Conservation (phyloP, 768 basidiomycete species). For the Cystofilobasidium macerans region DNA sequence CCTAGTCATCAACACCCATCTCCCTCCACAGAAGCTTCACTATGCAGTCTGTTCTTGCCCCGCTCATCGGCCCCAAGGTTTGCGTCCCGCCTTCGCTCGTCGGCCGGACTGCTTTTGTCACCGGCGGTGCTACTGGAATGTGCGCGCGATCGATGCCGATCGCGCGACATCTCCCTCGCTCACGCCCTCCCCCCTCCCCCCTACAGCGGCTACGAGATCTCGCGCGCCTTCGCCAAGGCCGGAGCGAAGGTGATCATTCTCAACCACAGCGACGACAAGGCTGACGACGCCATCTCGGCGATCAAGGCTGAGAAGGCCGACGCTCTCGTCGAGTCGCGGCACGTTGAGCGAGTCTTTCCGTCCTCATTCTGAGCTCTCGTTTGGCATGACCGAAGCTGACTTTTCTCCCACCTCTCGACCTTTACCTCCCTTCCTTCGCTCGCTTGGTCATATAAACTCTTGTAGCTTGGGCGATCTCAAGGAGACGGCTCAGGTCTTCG, state of each 20-base stretch:
- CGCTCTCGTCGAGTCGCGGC: slow-evolving; percentile 31
- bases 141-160: background rate
- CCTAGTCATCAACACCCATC: background rate
- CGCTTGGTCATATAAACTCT: no score
- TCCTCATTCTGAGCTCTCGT: no score
- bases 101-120: slow-evolving; percentile 13
- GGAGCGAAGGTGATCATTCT: slow-evolving; percentile 33
- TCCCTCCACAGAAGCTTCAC: background rate
- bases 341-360: no score
- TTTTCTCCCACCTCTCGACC: no score
- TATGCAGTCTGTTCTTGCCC: slow-evolving; percentile 34
- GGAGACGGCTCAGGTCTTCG: slow-evolving; percentile 34
- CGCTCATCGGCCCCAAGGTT: slow-evolving; percentile 32
- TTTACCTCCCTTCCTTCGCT: no score
- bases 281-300: slow-evolving; percentile 32
- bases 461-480: slow-evolving; percentile 33
- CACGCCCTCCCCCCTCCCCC: background rate
- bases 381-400: no score
- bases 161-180: no score
- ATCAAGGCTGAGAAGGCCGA: slow-evolving; percentile 28
- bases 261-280: slow-evolving; percentile 35
- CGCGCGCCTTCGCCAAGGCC: slow-evolving; percentile 30
- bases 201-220: slow-evolving; percentile 31
- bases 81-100: background rate
- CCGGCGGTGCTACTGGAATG: slow-evolving; percentile 9